Evolutionary conservation across 306 rosid genomes (phyloP), one percentile per base, ranked within the genome.

Genomic region (Medicago lupulina): DNA sequence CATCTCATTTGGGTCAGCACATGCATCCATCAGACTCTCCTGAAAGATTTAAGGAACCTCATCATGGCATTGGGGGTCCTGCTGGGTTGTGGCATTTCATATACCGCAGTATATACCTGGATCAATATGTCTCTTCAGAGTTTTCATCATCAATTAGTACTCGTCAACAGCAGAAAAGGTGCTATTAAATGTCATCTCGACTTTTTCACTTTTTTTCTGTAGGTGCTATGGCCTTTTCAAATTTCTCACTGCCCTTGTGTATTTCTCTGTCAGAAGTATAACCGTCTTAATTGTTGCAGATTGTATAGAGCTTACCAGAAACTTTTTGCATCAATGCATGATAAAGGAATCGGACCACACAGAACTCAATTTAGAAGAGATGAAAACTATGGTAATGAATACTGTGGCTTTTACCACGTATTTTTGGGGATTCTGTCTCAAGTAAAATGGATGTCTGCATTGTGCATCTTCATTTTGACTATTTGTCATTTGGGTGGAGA

Each of bases 61-160:
- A 80, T 88, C 82, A 60, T 80, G 89, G 82, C 13, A 78, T 85
- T 51, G 97, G 93, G 5, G 97, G 99, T 65, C 99, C 97, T 59
- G 84, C 92, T 77, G 99, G 99, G 67, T 87, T 95, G 78, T 95
- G 97, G 97, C 97, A 95, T 90, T 95, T 95, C 82, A 90, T 95
- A 17, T 95, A 95, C 78, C 92, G 96, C 40, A 95, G 99, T 86
- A 83, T 95, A 85, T 95, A 76, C 88, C 81, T 95, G 60, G 97
- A 95, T 81, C 99, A 95, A 76, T 95, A 95, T 58, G 97, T 95
- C 18, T 88, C 97, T 63, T 92, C 97, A 9, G 99, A 90, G 87
- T 95, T 95, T 79, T 76, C 97, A 39, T 73, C 93, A 15, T 83
- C 90, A 67, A 79, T 95, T 79, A 85, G 82, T 76, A 87, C 90